Evolutionary conservation across 2,329 filamentous ascomycete species (phyloP), one percentile per base, ranked within the genome.

Genomic region (Graphilbum ipis-grandicollis): DNA sequence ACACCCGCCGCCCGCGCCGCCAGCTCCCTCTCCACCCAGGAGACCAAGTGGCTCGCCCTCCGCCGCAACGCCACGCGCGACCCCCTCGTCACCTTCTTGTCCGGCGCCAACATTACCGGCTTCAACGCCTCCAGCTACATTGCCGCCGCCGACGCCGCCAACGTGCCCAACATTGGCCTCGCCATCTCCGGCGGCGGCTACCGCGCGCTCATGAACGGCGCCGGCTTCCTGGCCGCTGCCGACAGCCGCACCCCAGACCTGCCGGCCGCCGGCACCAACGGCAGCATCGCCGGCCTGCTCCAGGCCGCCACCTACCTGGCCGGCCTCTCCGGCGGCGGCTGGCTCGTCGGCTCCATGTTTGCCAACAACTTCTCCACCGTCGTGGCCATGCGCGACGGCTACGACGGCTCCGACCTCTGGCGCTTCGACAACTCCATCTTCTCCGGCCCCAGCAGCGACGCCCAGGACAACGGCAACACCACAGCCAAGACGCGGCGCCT

Each of bases 151-250:
- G 18, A 25, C 5, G 9, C 25, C 6, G 25, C 45, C 14, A 55
- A 58, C 19, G 53, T 66, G 42, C 65, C 65, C 36, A 66, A 64
- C 46, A 75, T 93, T 42, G 83, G 66, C 14, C 70, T 93, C 43
- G 81, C 84, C 10, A 62, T 80, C 32, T 90, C 82, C 0, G 84
- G 84, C 12, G 85, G 85, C 51, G 85, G 85, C 26, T 93, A 90
- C 53, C 68, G 85, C 39, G 84, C 85, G n/a, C 64, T 92, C 59
- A 63, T 86, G 60, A 88, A 80, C 50, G 84, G 82, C 28, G 85
- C 77, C 14, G 85, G 85, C 41, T 78, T 77, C 31, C 48, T 93
- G 14, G 71, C 79, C 22, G 85, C 84, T 1, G 86, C 84, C 45
- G 85, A 93, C 53, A 69, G 57, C 47, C 71, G 85, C 17, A 85